Evolutionary conservation across 768 basidiomycete genomes (phyloP).

Genomic region (Auriscalpium vulgare): DNA sequence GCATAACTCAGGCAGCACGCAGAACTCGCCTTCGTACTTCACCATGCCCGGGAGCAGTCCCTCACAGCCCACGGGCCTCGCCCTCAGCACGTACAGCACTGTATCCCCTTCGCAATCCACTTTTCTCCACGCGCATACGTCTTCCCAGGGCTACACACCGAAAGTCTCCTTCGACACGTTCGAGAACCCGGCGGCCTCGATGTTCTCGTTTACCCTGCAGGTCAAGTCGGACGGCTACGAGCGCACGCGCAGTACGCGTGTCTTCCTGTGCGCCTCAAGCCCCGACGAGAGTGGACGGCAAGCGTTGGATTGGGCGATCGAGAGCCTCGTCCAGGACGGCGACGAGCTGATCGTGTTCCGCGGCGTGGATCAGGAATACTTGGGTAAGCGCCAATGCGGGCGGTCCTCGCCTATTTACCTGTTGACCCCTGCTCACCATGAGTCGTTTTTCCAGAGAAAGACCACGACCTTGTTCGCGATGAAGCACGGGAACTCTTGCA

Average conservation of each 20-base stretch:
- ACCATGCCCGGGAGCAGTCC: background rate
- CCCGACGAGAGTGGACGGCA: slow-evolving; percentile 82
- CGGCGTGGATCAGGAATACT: slow-evolving; percentile 81
- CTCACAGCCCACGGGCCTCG: background rate
- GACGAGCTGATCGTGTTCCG: slow-evolving; percentile 91
- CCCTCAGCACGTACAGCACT: slow-evolving; percentile 3
- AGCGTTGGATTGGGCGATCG: slow-evolving; percentile 90
- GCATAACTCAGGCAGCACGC: background rate
- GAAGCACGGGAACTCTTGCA: slow-evolving; percentile 82
- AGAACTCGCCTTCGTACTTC: background rate
- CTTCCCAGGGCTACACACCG: slow-evolving; percentile 34
- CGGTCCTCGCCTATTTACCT: background rate
- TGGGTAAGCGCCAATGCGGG: slow-evolving; percentile 40
- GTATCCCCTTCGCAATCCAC: slow-evolving; percentile 14
- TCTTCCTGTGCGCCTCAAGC: slow-evolving; percentile 85
- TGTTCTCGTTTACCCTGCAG: slow-evolving; percentile 84
- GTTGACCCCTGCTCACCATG: background rate
- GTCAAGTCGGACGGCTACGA: slow-evolving; percentile 80
- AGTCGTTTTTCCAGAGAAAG: slow-evolving; percentile 45
- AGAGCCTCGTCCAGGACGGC: slow-evolving; percentile 75
- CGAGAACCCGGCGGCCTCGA: slow-evolving; percentile 68
- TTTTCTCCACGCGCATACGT: slow-evolving; percentile 19
- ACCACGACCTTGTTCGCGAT: slow-evolving; percentile 69
- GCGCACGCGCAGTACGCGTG: slow-evolving; percentile 68
- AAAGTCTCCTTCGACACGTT: slow-evolving; percentile 87